These are phyloP conservation scores for Colletotrichum gloeosporioides DNA, from an alignment of 2,329 filamentous ascomycete species.

Conservation along the genomic window DNA sequence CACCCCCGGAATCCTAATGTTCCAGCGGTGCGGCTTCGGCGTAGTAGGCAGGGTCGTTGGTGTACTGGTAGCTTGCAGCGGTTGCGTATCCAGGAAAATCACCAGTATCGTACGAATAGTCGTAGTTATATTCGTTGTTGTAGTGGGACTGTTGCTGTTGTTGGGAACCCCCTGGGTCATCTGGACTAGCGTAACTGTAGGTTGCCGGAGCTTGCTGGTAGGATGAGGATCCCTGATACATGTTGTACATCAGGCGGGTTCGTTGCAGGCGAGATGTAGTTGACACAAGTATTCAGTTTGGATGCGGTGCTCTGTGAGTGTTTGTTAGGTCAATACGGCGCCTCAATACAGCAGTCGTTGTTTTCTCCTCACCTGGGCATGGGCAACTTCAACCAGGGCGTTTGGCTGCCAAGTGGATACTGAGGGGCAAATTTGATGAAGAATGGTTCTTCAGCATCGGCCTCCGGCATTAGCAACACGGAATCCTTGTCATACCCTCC, in stretches of 20 bases:
- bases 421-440: neutral
- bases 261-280: fast-evolving
- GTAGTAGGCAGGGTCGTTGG: neutral
- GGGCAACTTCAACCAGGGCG: neutral
- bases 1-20: neutral
- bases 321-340: too few relatives aligned
- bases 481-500: neutral
- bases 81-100: neutral
- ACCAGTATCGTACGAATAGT: neutral
- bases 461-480: neutral
- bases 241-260: neutral
- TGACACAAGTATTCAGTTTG: neutral
- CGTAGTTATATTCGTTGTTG: neutral
- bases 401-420: neutral
- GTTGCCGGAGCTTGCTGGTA: neutral
- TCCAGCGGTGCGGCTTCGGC: neutral
- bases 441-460: neutral
- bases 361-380: neutral
- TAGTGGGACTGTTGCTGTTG: too few relatives aligned
- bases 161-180: neutral
- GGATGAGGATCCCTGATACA: neutral
- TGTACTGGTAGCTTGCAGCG: neutral
- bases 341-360: too few relatives aligned
- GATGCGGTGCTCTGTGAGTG: neutral
- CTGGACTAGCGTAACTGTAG: neutral